Conservation (phyloP, 192 early-diverging fungal genomes). For the Linnemannia schmuckeri region DNA sequence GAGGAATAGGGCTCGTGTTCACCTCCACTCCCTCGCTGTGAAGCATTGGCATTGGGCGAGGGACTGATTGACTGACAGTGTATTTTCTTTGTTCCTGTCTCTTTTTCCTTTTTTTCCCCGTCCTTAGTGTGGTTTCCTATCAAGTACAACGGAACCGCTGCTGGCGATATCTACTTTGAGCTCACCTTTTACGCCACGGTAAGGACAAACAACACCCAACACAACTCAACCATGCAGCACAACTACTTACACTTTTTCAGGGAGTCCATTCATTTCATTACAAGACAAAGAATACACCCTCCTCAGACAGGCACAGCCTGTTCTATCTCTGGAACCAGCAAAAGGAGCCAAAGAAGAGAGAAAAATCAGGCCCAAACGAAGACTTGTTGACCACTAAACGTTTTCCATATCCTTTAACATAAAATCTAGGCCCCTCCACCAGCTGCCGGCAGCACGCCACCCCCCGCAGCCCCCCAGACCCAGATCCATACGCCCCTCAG, state of each 20-base stretch:
- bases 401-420: neutral
- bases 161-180: conserved; percentile 67
- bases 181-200: conserved; percentile 67
- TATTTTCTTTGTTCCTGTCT: neutral
- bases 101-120: neutral
- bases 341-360: neutral
- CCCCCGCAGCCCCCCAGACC: conserved; percentile 14
- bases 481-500: conserved; percentile 28
- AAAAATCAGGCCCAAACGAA: neutral
- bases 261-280: neutral
- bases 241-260: neutral
- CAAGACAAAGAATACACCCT: neutral
- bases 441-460: conserved; percentile 34
- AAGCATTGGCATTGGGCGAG: neutral
- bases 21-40: neutral
- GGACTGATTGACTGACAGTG: neutral
- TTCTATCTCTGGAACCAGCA: conserved; percentile 2
- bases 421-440: conserved; percentile 27
- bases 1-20: neutral
- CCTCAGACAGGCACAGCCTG: neutral
- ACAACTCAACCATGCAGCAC: neutral
- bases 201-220: conserved; percentile 21
- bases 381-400: neutral
- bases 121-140: conserved; percentile 64
- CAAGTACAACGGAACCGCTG: conserved; percentile 54